These are phyloP conservation scores for Phenoliferia sp. DNA, from an alignment of 1,284 basidiomycete species.

Conservation along the genomic window DNA sequence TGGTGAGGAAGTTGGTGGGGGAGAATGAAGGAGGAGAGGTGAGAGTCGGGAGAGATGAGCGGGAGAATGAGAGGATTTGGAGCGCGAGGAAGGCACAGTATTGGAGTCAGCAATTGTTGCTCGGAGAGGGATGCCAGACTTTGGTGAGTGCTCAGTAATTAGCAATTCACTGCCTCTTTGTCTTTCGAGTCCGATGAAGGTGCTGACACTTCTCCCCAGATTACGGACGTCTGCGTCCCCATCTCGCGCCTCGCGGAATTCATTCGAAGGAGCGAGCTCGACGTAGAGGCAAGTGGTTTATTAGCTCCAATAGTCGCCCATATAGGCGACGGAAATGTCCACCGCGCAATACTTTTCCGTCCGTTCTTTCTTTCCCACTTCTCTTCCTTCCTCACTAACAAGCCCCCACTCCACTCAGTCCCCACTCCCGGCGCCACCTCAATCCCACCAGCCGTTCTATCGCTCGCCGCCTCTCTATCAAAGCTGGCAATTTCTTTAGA, in stretches of 20 bases:
- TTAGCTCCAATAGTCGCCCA: conserved; percentile 35
- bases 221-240: conserved; percentile 36
- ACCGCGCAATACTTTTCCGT: conserved; percentile 24
- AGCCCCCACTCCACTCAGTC: conserved; percentile 1
- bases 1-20: conserved; percentile 52
- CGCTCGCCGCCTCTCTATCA: conserved; percentile 21
- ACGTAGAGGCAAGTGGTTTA: conserved; percentile 24
- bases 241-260: conserved; percentile 34
- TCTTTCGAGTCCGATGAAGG: conserved; percentile 45
- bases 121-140: conserved; percentile 25
- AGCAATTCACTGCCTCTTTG: background rate
- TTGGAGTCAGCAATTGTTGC: conserved; percentile 27
- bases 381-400: background rate
- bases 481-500: conserved; percentile 23
- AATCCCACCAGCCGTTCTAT: conserved; percentile 15
- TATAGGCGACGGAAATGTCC: conserved; percentile 33
- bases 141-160: conserved; percentile 10
- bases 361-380: background rate
- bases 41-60: conserved; percentile 58
- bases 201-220: conserved; percentile 17
- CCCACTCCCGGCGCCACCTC: conserved; percentile 10
- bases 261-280: conserved; percentile 21
- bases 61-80: conserved; percentile 75
- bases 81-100: conserved; percentile 61
- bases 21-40: conserved; percentile 66